Percentiles rank a stretch among this genome's conserved stretches.
Evolutionary conservation across 78 protist genomes (phyloP).

Genomic region (Dictyostelium purpureum): DNA sequence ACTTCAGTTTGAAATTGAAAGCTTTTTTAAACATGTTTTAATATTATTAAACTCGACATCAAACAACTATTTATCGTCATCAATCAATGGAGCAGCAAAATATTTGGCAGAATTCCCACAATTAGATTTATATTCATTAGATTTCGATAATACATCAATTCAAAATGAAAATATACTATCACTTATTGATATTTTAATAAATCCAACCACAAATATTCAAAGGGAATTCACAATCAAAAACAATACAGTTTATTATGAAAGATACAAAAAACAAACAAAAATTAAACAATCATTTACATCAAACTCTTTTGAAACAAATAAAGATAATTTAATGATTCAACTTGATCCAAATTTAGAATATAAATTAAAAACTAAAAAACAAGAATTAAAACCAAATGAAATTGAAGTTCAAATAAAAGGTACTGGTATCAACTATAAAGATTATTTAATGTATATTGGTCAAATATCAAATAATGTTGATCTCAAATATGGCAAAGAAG

Average conservation of each 20-base stretch:
- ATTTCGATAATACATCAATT: not conserved
- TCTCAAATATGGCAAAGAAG: too few species aligned
- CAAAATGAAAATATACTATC: too few species aligned
- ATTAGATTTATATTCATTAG: not conserved
- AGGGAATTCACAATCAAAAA: not conserved
- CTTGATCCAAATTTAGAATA: not conserved
- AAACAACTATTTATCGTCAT: not conserved
- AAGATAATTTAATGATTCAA: not conserved
- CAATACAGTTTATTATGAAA: not conserved
- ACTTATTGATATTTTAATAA: too few species aligned
- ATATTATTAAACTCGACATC: not conserved
- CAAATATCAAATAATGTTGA: too few species aligned
- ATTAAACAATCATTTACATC: not conserved
- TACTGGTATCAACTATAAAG: too few species aligned
- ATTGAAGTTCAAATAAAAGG: constrained; percentile 13
- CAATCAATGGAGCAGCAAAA: not conserved
- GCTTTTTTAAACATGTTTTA: constrained; percentile 8
- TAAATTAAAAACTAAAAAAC: not conserved
- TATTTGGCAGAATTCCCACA: not conserved
- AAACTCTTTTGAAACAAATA: not conserved
- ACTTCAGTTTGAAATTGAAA: too few species aligned
- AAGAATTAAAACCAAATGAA: not conserved
- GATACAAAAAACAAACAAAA: not conserved
- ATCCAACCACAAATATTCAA: not conserved
- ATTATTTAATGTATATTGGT: too few species aligned